Base-by-base conservation (phyloP, 768 basidiomycete genomes). In the Podaxis sp. region DNA sequence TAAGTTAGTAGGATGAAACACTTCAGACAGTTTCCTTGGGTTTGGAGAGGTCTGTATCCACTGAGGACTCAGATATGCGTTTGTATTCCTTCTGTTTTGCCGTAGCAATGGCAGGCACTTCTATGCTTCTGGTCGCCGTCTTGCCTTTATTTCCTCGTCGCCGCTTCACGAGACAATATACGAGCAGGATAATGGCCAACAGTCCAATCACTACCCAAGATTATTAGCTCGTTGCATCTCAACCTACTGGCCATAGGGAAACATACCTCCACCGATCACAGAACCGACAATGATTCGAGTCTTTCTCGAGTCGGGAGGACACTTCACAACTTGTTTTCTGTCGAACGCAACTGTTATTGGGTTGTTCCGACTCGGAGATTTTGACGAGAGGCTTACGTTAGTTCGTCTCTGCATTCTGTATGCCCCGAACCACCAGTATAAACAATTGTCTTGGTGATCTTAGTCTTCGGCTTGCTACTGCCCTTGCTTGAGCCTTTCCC, bases 191-290 rank as follows among this genome's bases (percentile, higher is more conserved):
- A 11, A 51, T 25, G 22, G 51, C 33, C 37, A 59, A 17, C 19
- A 59, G 11, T 9, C 47, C 58, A 15, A 52, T 1, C 8, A 59
- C 58, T 59, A 19, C 2, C 29, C 43, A 12, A 55, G 17, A 40
- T 41, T 8, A 9, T 55, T 6, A 55, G 12, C 54, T 55, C 38
- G 17, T 29, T 12, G 13, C 13, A 40, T 19, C 9, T 12, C 54
- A 55, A 40, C 11, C 33, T 11, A 22, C 40, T 11, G 5, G 7
- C n/a, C 19, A 13, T 2, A 19, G 29, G 33, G 41, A 15, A 29
- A 58, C 59, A 33, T 46, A 64, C 64, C 54, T 22, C 54, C 47
- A 22, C 54, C 53, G 15, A 64, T n/a, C 19, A 64, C 64, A 41
- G 47, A 46, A 13, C 43, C 55, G 9, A 37, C 55, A 49, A 64